Evolutionary conservation across 176 grass and related monocot genomes (phyloP).

Genomic region (Rhynchospora tenuis): DNA sequence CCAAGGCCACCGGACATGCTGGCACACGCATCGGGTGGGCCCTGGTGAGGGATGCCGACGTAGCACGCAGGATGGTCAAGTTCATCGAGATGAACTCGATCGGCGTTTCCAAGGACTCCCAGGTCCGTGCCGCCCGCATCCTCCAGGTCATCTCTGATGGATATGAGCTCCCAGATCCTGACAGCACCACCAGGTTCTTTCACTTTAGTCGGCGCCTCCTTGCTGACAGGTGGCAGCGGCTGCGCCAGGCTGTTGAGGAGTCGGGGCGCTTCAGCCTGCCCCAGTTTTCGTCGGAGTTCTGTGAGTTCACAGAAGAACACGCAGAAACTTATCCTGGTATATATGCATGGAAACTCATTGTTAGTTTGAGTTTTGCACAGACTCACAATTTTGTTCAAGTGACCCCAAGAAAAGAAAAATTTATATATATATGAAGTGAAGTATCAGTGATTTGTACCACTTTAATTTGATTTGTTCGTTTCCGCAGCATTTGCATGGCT

Average conservation of each 20-base stretch:
- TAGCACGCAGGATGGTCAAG: constrained; percentile 72
- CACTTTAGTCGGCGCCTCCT: constrained; percentile 12
- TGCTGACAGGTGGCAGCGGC: constrained; percentile 13
- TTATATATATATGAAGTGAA: not conserved
- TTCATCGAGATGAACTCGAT: constrained; percentile 94
- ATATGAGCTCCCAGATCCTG: constrained; percentile 26
- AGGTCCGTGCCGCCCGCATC: constrained; percentile 78
- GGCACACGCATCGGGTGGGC: constrained; percentile 93
- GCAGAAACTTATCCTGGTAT: constrained; percentile 24
- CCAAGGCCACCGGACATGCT: constrained; percentile 81
- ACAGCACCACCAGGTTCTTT: not conserved
- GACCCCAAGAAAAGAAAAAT: not conserved
- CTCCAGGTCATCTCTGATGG: constrained; percentile 62
- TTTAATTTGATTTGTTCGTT: not conserved
- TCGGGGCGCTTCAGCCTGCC: constrained; percentile 13
- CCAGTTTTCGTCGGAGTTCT: constrained; percentile 8
- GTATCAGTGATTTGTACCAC: not conserved
- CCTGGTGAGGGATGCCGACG: constrained; percentile 54
- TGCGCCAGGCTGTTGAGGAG: constrained; percentile 5
- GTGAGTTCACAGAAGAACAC: constrained; percentile 8
- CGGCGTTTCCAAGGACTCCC: constrained; percentile 86
- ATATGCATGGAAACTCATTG: not conserved
- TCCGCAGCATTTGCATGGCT: constrained; percentile 31
- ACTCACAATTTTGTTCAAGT: not conserved
- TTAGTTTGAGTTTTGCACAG: not conserved